Conservation (phyloP, 2,329 filamentous ascomycete species). For the Claviceps humidiphila region DNA sequence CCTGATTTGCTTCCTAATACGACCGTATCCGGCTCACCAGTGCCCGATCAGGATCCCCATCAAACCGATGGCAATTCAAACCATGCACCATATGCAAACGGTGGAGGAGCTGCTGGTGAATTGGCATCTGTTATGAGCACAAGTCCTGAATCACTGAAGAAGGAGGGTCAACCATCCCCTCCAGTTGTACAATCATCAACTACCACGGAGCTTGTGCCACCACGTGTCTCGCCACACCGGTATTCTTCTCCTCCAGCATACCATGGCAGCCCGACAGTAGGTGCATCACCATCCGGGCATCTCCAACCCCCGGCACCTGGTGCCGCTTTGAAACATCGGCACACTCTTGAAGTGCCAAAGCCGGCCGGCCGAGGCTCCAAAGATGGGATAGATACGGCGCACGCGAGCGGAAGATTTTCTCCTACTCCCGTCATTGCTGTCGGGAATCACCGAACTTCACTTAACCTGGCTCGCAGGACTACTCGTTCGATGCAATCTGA, state of each 20-base stretch:
- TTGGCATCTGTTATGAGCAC: background rate
- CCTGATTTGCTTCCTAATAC: background rate
- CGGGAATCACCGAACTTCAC: slow-evolving; percentile 61
- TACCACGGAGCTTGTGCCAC: slow-evolving; percentile 3
- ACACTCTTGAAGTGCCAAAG: slow-evolving; percentile 80
- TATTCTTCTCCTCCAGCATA: slow-evolving; percentile 54
- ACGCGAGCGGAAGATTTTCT: slow-evolving; percentile 71
- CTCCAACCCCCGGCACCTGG: slow-evolving; percentile 31
- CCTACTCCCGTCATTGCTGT: slow-evolving; percentile 42
- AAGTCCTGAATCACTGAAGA: slow-evolving; percentile 1
- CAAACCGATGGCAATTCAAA: background rate
- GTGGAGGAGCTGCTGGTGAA: background rate
- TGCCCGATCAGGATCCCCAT: background rate
- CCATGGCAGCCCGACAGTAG: slow-evolving; percentile 23
- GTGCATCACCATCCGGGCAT: slow-evolving; percentile 34
- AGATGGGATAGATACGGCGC: slow-evolving; percentile 54
- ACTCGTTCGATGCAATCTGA: slow-evolving; percentile 83
- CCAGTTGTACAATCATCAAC: slow-evolving; percentile 1
- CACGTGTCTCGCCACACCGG: slow-evolving; percentile 32
- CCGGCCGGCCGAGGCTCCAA: slow-evolving; percentile 54
- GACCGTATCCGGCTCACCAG: background rate
- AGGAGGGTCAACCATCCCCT: background rate
- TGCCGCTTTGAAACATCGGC: slow-evolving; percentile 59
- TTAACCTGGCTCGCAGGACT: slow-evolving; percentile 65
- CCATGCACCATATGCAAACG: slow-evolving; percentile 1